Base-by-base conservation (phyloP, 768 basidiomycete genomes). In the Mycena rosella region DNA sequence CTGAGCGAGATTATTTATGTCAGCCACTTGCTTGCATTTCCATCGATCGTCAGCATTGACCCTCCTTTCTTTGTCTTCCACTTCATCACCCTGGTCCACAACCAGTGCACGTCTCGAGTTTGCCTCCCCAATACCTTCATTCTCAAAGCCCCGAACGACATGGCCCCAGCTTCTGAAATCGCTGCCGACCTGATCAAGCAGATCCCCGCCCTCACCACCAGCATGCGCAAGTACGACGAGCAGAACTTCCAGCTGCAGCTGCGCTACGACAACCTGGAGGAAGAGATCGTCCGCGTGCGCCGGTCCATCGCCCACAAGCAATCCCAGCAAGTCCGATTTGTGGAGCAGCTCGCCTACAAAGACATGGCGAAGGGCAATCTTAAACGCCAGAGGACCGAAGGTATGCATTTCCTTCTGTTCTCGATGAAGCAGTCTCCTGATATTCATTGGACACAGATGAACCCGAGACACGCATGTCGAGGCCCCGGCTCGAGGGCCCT, bases 161-260 rank as follows among this genome's bases (percentile, higher is more conserved):
- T 59, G 55, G 5, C 49, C 32, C 20, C 61, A 10, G 60, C 66
- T 27, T 59, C 62, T 17, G 56, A 53, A 2, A 8, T 61, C n/a
- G 62, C 62, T 2, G 36, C 57, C 56, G 57, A 53, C 49, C 64
- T 65, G 26, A 9, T 38, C 61, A 38, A 8, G 55, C 32, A 53
- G 17, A 17, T 68, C 56, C 61, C 67, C 51, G 20, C 51, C 5
- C 57, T 63, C 51, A 20, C 32, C 3, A 45, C 24, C 18, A 48
- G 49, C 10, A 29, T 68, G 42, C 61, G 34, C 57, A 59, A 63
- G n/a, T 68, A 68, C 67, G 62, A 63, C 26, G 67, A 59, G 51
- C 42, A 68, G 38, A 63, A 40, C 57, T 54, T 38, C 61, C 27
- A 53, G 56, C 57, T 68, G 42, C 52, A 63, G 53, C 58, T 60